These are phyloP conservation scores for Ascochyta clinopodiicola DNA, from an alignment of 2,329 filamentous ascomycete genomes.

Conservation along the genomic window DNA sequence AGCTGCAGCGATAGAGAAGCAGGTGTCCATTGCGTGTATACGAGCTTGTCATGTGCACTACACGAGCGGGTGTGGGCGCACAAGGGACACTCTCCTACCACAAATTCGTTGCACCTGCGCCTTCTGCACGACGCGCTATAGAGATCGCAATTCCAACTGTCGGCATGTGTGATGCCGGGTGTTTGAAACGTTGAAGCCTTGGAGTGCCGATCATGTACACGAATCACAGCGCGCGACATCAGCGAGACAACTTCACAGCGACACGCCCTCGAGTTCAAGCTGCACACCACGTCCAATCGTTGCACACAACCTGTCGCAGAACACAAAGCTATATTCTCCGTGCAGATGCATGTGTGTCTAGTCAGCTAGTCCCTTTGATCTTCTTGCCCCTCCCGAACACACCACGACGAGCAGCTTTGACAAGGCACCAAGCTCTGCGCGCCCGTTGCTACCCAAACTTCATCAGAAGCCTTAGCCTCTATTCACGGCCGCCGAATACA, in stretches of 20 bases:
- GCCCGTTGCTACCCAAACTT: constrained; percentile 6
- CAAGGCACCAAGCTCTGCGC: not conserved
- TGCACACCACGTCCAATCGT: constrained; percentile 5
- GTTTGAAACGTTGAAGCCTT: constrained; percentile 9
- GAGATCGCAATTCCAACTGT: constrained; percentile 10
- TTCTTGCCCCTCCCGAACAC: not conserved
- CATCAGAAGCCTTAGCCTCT: constrained; percentile 3
- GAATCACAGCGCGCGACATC: constrained; percentile 2
- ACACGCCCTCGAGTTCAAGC: constrained; percentile 21
- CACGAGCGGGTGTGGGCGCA: constrained; percentile 1
- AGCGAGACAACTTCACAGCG: constrained; percentile 15
- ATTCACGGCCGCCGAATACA: constrained; percentile 2
- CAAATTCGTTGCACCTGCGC: constrained; percentile 16
- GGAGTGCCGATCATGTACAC: not conserved
- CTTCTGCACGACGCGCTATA: constrained; percentile 21
- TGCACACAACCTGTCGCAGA: constrained; percentile 5
- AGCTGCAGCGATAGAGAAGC: constrained; percentile 10
- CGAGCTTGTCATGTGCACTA: constrained; percentile 6
- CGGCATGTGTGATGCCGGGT: constrained; percentile 3
- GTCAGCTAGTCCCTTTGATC: too few species aligned
- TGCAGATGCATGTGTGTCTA: not conserved
- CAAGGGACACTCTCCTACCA: not conserved
- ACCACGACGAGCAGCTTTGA: constrained; percentile 1
- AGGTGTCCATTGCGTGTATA: constrained; percentile 12
- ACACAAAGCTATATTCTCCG: not conserved